A percentile compares a stretch with the other conserved stretches of the same genome.
phyloP scores from a whole-genome alignment of 164 flowering plant species.

The Buxus sempervirens region DNA sequence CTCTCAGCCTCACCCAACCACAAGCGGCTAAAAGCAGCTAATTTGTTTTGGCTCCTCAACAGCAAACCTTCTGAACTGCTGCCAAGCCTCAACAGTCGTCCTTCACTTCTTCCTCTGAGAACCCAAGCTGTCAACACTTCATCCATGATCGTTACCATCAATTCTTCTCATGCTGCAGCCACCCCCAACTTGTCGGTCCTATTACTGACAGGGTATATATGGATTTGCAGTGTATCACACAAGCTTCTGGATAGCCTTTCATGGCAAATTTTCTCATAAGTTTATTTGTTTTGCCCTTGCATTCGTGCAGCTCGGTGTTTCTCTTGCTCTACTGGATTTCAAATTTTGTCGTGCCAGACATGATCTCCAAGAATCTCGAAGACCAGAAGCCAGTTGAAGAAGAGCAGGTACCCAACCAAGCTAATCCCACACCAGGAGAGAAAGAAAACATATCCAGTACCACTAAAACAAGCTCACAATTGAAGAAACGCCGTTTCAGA shows the following conservation, averaged over 20 bases:
- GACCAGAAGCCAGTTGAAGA: slow-evolving; percentile 13
- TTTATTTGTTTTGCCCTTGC: not conserved
- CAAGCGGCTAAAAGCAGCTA: slow-evolving; percentile 3
- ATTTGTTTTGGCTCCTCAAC: slow-evolving; percentile 3
- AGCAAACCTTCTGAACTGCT: slow-evolving; percentile 8
- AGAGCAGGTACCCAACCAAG: slow-evolving; percentile 16
- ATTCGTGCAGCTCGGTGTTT: slow-evolving; percentile 33
- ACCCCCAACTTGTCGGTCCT: slow-evolving; percentile 21
- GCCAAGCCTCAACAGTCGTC: not conserved
- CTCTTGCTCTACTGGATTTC: slow-evolving; percentile 32
- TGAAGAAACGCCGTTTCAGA: slow-evolving; percentile 6
- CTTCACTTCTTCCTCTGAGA: not conserved
- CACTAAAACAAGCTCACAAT: not conserved
- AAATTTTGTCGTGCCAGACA: slow-evolving; percentile 45
- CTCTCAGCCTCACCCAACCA: slow-evolving; percentile 11
- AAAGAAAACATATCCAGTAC: not conserved
- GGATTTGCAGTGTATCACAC: too few species aligned
- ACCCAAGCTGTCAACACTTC: slow-evolving; percentile 17
- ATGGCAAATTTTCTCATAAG: too few species aligned
- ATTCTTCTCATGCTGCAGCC: slow-evolving; percentile 16
- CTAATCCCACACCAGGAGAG: slow-evolving; percentile 4
- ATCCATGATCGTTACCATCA: slow-evolving; percentile 8
- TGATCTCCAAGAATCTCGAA: slow-evolving; percentile 23
- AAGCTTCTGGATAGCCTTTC: too few species aligned
- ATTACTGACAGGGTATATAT: slow-evolving; percentile 32